These are phyloP conservation scores for Russula ochroleuca DNA, from an alignment of 768 basidiomycete species.

Conservation along the genomic window DNA sequence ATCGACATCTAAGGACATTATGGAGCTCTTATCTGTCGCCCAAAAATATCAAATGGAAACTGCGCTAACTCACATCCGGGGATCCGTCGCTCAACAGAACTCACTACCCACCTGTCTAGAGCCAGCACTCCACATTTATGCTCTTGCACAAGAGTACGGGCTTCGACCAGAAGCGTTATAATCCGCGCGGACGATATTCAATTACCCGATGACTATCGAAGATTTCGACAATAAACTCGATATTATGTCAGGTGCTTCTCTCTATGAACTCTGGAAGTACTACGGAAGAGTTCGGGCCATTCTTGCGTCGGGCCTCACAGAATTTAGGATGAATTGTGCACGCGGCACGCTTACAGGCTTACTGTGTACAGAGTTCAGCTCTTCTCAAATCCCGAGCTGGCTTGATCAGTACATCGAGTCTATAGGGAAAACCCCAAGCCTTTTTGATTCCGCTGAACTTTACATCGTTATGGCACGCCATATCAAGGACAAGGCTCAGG, in stretches of 20 bases:
- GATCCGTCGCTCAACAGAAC: not conserved
- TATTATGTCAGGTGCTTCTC: not conserved
- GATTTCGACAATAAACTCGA: not conserved
- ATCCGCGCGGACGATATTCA: not conserved
- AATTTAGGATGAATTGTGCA: not conserved
- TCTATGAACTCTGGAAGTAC: constrained; percentile 15
- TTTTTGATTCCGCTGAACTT: constrained; percentile 7
- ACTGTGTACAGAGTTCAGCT: not conserved
- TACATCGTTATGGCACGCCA: not conserved
- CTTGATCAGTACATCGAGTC: constrained; percentile 5
- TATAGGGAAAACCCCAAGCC: not conserved
- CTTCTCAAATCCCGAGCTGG: not conserved
- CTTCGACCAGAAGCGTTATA: not conserved
- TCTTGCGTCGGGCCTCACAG: not conserved
- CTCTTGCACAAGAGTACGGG: not conserved
- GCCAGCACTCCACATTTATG: not conserved
- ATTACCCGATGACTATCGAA: not conserved
- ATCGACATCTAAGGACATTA: not conserved
- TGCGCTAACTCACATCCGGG: not conserved
- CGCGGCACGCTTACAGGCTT: not conserved
- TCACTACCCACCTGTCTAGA: not conserved
- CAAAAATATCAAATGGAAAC: not conserved
- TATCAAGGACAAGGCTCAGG: not conserved
- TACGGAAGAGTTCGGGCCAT: not conserved
- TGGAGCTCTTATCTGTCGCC: not conserved